Evolutionary conservation across 768 basidiomycete genomes (phyloP).

Genomic region (Mycena indigotica): DNA sequence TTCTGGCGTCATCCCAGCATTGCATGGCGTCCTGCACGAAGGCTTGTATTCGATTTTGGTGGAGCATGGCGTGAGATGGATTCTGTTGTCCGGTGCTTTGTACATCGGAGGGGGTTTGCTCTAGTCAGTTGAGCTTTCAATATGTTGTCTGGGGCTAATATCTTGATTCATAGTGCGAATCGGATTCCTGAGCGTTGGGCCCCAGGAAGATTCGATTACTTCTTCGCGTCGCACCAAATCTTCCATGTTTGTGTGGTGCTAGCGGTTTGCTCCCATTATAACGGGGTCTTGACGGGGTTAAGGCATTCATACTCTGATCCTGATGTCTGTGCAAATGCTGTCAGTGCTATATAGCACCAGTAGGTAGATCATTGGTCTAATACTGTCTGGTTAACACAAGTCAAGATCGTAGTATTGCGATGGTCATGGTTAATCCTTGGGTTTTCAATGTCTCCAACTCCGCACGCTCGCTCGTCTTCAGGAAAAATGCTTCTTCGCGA

Average conservation of each 20-base stretch:
- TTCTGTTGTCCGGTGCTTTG: constrained; percentile 66
- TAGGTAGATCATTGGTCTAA: not conserved
- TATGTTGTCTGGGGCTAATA: constrained; percentile 18
- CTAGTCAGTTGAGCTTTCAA: constrained; percentile 65
- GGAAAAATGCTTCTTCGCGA: no score
- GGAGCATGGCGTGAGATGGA: constrained; percentile 73
- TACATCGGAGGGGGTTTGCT: constrained; percentile 81
- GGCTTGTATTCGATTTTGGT: constrained; percentile 55
- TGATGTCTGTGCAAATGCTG: constrained; percentile 29
- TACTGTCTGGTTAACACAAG: not conserved
- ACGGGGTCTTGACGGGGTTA: constrained; percentile 56
- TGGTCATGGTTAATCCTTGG: no score
- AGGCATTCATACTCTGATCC: constrained; percentile 56
- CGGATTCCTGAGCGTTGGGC: constrained; percentile 75
- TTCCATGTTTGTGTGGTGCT: constrained; percentile 82
- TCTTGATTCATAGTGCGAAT: constrained; percentile 61
- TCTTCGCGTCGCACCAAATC: constrained; percentile 85
- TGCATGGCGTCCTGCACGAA: constrained; percentile 62
- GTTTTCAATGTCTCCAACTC: no score
- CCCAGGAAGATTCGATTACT: constrained; percentile 79
- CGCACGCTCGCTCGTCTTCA: no score
- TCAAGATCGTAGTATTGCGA: not conserved
- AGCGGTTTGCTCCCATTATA: constrained; percentile 60
- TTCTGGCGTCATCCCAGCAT: constrained; percentile 66
- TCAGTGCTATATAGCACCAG: no score